phyloP scores from a whole-genome alignment of 2,329 filamentous ascomycete genomes.

The Penicillium sp. region DNA sequence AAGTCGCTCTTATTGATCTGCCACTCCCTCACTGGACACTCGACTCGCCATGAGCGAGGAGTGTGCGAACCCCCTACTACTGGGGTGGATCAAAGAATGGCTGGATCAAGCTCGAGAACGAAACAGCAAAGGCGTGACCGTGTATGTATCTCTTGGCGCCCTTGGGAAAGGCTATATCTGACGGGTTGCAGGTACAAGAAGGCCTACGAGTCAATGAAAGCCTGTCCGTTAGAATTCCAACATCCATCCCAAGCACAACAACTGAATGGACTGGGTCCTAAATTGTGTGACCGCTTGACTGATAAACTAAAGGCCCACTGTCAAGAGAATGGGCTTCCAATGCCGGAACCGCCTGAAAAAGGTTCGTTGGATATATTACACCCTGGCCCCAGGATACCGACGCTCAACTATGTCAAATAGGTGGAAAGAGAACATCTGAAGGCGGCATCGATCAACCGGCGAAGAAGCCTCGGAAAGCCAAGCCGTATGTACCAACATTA shows the following conservation, averaged over 20 bases:
- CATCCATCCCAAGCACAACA: constrained; percentile 72
- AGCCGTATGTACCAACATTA: constrained; percentile 67
- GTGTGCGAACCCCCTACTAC: constrained; percentile 67
- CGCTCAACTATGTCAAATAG: constrained; percentile 11
- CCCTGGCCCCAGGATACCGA: constrained; percentile 14
- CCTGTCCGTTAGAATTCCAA: constrained; percentile 66
- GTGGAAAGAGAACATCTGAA: constrained; percentile 30
- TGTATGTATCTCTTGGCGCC: constrained; percentile 31
- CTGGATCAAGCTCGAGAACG: constrained; percentile 65
- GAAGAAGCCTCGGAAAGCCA: constrained; percentile 58
- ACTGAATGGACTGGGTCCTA: constrained; percentile 71
- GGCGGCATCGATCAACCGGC: constrained; percentile 35
- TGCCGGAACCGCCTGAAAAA: constrained; percentile 58
- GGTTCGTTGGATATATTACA: constrained; percentile 26
- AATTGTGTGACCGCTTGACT: constrained; percentile 67
- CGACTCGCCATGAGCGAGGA: constrained; percentile 32
- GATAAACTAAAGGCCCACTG: constrained; percentile 58
- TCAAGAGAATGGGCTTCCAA: constrained; percentile 62
- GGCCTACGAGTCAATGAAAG: constrained; percentile 73
- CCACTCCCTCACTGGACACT: neutral
- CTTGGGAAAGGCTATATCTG: constrained; percentile 4
- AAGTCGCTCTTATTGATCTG: neutral
- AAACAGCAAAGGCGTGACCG: constrained; percentile 65
- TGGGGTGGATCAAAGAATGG: constrained; percentile 76
- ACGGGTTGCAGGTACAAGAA: constrained; percentile 60